A percentile compares a stretch with the other conserved stretches of the same genome.
Conservation (phyloP, 805 yeast species). For the Saccharomycopsis lassenensis region DNA sequence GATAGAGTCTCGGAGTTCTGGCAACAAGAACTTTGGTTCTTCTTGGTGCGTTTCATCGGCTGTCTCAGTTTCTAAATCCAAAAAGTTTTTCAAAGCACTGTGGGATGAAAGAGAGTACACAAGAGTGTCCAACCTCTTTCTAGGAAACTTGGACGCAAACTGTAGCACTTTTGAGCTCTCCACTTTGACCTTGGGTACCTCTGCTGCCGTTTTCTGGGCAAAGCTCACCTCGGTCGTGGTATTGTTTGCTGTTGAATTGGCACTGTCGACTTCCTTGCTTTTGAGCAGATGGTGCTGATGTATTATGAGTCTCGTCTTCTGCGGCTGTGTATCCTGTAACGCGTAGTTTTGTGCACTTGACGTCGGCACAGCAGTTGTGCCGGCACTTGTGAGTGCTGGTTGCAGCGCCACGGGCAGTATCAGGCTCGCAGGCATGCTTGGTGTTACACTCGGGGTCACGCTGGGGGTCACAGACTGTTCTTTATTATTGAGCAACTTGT, state of each 20-base stretch:
- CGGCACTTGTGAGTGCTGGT: too few relatives aligned
- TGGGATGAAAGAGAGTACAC: conserved; percentile 29
- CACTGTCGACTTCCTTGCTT: conserved; percentile 3
- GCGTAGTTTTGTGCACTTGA: too few relatives aligned
- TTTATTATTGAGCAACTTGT: background rate
- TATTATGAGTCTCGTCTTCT: conserved; percentile 15
- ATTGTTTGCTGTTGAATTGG: conserved; percentile 5
- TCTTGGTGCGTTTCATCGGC: background rate
- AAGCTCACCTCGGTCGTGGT: background rate
- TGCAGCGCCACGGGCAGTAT: too few relatives aligned
- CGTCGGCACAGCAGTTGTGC: too few relatives aligned
- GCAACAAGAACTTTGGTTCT: conserved; percentile 24
- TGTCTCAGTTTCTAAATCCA: background rate
- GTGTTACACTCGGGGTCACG: too few relatives aligned
- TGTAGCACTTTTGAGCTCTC: conserved; percentile 31
- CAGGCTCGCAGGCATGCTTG: too few relatives aligned
- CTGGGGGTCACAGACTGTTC: too few relatives aligned
- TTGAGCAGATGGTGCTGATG: conserved; percentile 17
- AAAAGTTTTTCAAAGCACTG: conserved; percentile 1
- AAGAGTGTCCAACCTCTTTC: conserved; percentile 41
- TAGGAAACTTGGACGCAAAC: conserved; percentile 31
- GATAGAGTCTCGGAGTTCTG: conserved; percentile 29
- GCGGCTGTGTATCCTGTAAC: conserved; percentile 1
- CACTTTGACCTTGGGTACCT: conserved; percentile 23
- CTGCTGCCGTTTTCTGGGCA: conserved; percentile 16